phyloP scores from a whole-genome alignment of 805 yeast species.

The Maudiozyma barnettii region DNA sequence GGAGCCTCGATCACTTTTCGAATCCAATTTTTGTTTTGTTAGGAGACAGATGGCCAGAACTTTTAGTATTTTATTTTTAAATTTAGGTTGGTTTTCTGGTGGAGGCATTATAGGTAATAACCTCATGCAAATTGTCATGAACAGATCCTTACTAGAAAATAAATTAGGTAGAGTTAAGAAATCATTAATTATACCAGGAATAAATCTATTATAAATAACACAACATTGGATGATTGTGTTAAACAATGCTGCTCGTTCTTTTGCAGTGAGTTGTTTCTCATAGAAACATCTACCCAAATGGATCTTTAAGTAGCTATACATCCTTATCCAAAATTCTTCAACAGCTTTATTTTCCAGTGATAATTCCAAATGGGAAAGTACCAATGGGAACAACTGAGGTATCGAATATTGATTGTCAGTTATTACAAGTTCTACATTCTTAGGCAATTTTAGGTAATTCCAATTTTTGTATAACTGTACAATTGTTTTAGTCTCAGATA shows the following conservation, averaged over 20 bases:
- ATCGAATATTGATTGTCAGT: neutral
- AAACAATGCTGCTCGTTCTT: slow-evolving; percentile 3
- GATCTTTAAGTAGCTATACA: slow-evolving; percentile 12
- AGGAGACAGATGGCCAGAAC: slow-evolving; percentile 14
- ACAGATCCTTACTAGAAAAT: slow-evolving; percentile 8
- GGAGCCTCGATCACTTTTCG: neutral
- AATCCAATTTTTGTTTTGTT: slow-evolving; percentile 1
- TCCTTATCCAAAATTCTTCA: slow-evolving; percentile 8
- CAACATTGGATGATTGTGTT: slow-evolving; percentile 7
- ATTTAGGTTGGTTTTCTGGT: neutral
- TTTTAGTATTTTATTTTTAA: slow-evolving; percentile 8
- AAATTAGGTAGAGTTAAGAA: slow-evolving; percentile 13
- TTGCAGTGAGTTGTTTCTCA: slow-evolving; percentile 3
- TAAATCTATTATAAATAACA: slow-evolving; percentile 6
- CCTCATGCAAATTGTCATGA: slow-evolving; percentile 6
- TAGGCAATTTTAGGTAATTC: slow-evolving; percentile 11
- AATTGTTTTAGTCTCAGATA: slow-evolving; percentile 10
- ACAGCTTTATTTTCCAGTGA: slow-evolving; percentile 1
- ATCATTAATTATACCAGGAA: slow-evolving; percentile 4
- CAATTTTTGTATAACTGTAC: slow-evolving; percentile 14
- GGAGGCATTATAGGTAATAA: slow-evolving; percentile 8
- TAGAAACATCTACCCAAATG: slow-evolving; percentile 12
- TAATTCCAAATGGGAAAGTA: neutral
- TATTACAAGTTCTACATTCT: slow-evolving; percentile 9
- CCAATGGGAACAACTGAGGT: slow-evolving; percentile 8